A percentile compares a stretch with the other conserved stretches of the same genome.
phyloP scores from a whole-genome alignment of 306 rosid genomes.

The Lathyrus sativus region DNA sequence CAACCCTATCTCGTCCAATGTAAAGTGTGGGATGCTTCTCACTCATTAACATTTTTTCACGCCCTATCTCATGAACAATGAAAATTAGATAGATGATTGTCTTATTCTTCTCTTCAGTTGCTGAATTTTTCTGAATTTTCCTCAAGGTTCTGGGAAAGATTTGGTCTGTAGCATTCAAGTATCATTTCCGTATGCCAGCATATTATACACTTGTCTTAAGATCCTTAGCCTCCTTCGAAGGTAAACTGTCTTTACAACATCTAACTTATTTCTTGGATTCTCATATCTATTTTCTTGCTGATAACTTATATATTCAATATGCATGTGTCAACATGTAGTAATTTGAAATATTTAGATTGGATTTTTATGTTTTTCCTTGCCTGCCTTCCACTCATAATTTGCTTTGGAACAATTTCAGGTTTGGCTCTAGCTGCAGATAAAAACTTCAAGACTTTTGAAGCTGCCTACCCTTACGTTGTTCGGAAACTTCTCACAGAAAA shows the following conservation, averaged over 20 bases:
- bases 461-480: conserved; percentile 90
- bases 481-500: conserved; percentile 90
- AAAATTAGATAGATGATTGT: conserved; percentile 19
- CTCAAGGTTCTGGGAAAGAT: conserved; percentile 89
- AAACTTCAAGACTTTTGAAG: conserved; percentile 89
- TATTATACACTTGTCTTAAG: conserved; percentile 86
- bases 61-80: background rate
- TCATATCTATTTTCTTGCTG: conserved; percentile 16
- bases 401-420: conserved; percentile 53
- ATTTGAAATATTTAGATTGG: conserved; percentile 26
- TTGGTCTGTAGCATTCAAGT: conserved; percentile 82
- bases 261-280: conserved; percentile 16
- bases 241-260: conserved; percentile 43
- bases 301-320: conserved; percentile 26
- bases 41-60: background rate
- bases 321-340: conserved; percentile 21
- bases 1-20: background rate
- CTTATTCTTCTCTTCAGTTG: conserved; percentile 25
- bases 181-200: conserved; percentile 97
- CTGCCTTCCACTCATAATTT: conserved; percentile 31
- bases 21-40: background rate
- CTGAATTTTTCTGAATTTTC: conserved; percentile 34
- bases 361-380: conserved; percentile 28
- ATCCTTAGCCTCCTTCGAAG: conserved; percentile 94
- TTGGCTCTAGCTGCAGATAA: conserved; percentile 79